A percentile compares a stretch with the other conserved stretches of the same genome.
Conservation (phyloP, 2,329 filamentous ascomycete species). For the Lachnellula arida region DNA sequence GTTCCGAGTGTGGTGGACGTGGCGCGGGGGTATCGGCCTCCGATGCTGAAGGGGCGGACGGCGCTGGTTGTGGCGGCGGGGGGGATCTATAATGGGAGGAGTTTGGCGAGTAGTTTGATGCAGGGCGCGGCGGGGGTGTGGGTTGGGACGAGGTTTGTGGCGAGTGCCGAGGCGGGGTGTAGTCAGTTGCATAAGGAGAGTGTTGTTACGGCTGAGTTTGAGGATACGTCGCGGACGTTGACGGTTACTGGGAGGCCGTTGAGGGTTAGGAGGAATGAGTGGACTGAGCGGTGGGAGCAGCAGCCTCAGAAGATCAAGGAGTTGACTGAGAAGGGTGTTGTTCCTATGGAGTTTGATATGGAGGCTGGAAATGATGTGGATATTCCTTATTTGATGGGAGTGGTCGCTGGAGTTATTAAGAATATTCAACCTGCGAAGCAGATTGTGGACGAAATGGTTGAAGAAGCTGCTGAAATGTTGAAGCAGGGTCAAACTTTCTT, state of each 20-base stretch:
- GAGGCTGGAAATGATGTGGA: conserved; percentile 80
- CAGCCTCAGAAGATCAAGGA: conserved; percentile 69
- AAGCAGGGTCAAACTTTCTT: conserved; percentile 59
- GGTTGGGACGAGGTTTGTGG: conserved; percentile 93
- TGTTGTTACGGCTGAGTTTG: conserved; percentile 73
- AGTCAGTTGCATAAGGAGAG: conserved; percentile 78
- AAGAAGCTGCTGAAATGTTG: conserved; percentile 66
- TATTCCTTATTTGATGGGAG: conserved; percentile 86
- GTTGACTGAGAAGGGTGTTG: conserved; percentile 70
- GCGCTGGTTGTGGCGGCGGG: conserved; percentile 86
- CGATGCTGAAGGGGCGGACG: conserved; percentile 61
- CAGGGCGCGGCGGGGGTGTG: conserved; percentile 85
- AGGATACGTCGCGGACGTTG: conserved; percentile 76
- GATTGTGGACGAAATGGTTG: conserved; percentile 90
- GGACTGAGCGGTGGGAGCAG: conserved; percentile 75
- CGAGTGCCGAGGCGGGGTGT: conserved; percentile 74
- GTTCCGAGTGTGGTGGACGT: conserved; percentile 86
- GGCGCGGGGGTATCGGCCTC: conserved; percentile 54
- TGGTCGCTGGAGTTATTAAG: conserved; percentile 75
- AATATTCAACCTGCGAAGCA: conserved; percentile 74
- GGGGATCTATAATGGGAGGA: conserved; percentile 77
- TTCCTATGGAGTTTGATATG: conserved; percentile 78
- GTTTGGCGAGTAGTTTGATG: conserved; percentile 77
- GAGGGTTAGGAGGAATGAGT: conserved; percentile 76
- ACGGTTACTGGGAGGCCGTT: conserved; percentile 79